These are phyloP conservation scores for Umbelopsis sp. DNA, from an alignment of 371 early-diverging fungal species.

Conservation along the genomic window DNA sequence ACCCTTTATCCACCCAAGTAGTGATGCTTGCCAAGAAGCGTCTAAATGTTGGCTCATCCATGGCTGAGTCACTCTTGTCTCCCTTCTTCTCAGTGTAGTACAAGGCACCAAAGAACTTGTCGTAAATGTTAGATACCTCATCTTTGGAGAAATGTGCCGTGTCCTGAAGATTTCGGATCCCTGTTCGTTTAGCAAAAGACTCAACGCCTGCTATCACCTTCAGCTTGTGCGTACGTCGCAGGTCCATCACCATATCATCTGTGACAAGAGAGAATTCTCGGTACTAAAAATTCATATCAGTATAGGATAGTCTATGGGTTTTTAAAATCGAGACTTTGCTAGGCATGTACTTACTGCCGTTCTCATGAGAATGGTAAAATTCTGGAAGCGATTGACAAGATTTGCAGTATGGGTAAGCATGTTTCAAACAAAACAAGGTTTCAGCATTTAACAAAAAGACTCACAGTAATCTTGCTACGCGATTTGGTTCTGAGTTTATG, in stretches of 20 bases:
- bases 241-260: constrained; percentile 74
- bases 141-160: constrained; percentile 82
- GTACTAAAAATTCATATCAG: constrained; percentile 37
- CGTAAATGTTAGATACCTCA: constrained; percentile 87
- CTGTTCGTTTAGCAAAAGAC: constrained; percentile 88
- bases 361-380: constrained; percentile 89
- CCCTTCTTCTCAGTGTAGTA: constrained; percentile 66
- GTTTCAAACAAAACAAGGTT: too few species aligned
- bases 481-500: constrained; percentile 40
- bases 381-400: constrained; percentile 30
- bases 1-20: constrained; percentile 37
- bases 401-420: neutral
- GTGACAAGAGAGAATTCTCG: constrained; percentile 89
- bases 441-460: neutral
- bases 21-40: constrained; percentile 40
- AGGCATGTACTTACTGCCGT: constrained; percentile 59
- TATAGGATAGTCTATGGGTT: too few species aligned
- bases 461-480: neutral
- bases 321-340: neutral
- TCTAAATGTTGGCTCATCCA: constrained; percentile 43
- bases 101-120: constrained; percentile 83
- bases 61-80: constrained; percentile 29
- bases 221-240: constrained; percentile 85
- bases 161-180: constrained; percentile 79
- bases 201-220: constrained; percentile 94